A percentile compares a stretch with the other conserved stretches of the same genome.
Conservation (phyloP, 495 filamentous ascomycete genomes). For the Elaphomyces granulatus region DNA sequence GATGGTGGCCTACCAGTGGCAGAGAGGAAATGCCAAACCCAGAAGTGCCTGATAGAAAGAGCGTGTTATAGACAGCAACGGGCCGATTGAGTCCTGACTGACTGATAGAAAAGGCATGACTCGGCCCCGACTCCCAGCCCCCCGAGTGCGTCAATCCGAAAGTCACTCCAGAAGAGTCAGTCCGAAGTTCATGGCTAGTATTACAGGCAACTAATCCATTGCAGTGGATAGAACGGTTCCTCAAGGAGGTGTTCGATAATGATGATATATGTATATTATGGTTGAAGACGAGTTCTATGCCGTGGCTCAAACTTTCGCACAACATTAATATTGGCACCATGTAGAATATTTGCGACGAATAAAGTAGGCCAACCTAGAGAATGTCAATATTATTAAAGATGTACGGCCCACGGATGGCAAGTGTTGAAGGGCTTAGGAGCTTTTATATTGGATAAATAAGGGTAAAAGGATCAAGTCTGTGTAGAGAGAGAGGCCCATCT, state of each 20-base stretch:
- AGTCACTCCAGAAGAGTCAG: conserved; percentile 29
- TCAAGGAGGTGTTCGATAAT: conserved; percentile 48
- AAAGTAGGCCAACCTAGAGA: conserved; percentile 42
- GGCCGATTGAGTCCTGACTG: no score
- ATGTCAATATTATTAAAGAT: conserved; percentile 35
- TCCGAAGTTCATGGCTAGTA: not conserved
- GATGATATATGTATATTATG: conserved; percentile 86
- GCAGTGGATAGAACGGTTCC: conserved; percentile 35
- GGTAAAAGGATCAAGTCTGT: no score
- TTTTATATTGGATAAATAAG: no score
- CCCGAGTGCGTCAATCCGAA: conserved; percentile 24
- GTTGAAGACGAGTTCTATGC: conserved; percentile 87
- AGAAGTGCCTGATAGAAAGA: no score
- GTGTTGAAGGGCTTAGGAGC: no score
- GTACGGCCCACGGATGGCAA: conserved; percentile 49
- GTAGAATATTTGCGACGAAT: conserved; percentile 75
- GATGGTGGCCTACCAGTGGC: no score
- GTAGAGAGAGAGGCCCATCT: no score
- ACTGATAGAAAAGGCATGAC: no score
- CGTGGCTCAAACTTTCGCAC: conserved; percentile 64
- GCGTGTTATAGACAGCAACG: no score
- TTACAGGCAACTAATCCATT: not conserved
- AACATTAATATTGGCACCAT: conserved; percentile 74
- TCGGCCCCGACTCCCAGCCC: conserved; percentile 30
- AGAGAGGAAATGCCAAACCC: no score